phyloP scores from a whole-genome alignment of 768 basidiomycete species.

The Tylopilus subfusipes region DNA sequence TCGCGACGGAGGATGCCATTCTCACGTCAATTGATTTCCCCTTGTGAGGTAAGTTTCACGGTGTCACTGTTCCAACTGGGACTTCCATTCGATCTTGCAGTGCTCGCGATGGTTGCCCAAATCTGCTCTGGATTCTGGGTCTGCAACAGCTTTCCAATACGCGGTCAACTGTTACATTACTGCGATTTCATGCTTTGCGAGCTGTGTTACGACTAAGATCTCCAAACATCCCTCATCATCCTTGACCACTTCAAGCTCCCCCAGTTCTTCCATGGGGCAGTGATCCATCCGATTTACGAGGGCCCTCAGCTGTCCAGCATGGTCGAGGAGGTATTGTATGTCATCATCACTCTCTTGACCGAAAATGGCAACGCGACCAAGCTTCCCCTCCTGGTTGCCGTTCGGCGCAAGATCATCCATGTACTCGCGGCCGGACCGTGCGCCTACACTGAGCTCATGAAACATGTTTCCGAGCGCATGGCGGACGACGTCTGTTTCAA shows the following conservation, averaged over 20 bases:
- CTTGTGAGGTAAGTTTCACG: constrained; percentile 61
- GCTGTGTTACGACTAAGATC: constrained; percentile 93
- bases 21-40: constrained; percentile 85
- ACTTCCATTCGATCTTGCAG: constrained; percentile 36
- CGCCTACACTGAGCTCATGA: constrained; percentile 86
- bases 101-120: constrained; percentile 89
- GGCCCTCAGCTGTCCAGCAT: constrained; percentile 70
- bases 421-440: constrained; percentile 85
- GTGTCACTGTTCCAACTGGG: neutral
- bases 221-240: constrained; percentile 80
- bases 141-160: constrained; percentile 92
- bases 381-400: constrained; percentile 58
- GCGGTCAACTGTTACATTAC: constrained; percentile 93
- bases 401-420: constrained; percentile 86
- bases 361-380: constrained; percentile 75
- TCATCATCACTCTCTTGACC: constrained; percentile 81
- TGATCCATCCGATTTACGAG: constrained; percentile 58
- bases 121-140: constrained; percentile 96
- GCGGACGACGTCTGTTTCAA: constrained; percentile 84
- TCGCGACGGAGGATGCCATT: constrained; percentile 63
- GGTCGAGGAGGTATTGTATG: constrained; percentile 88
- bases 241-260: constrained; percentile 86
- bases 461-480: constrained; percentile 85
- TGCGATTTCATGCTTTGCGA: constrained; percentile 95
- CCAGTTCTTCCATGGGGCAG: constrained; percentile 70